Conservation (phyloP, 2,329 filamentous ascomycete species). For the Colletotrichum tamarilloi region DNA sequence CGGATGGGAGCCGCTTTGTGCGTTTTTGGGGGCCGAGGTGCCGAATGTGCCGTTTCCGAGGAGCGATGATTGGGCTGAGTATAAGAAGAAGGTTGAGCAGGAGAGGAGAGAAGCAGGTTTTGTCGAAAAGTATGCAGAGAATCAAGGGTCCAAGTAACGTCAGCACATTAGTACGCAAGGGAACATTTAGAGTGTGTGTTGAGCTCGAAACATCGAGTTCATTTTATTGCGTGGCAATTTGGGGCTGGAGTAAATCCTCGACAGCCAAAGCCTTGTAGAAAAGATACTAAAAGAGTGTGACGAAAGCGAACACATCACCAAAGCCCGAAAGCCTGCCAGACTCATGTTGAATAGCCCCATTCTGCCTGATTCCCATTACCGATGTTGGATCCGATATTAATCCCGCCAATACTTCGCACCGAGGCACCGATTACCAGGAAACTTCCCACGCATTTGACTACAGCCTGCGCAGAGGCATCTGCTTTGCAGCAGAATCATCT, state of each 20-base stretch:
- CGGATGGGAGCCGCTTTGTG: conserved; percentile 44
- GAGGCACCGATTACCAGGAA: neutral
- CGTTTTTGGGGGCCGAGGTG: conserved; percentile 40
- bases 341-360: conserved; percentile 36
- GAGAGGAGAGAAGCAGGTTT: conserved; percentile 22
- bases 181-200: neutral
- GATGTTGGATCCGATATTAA: neutral
- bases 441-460: neutral
- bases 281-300: conserved; percentile 7
- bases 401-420: neutral
- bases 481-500: neutral
- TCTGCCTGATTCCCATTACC: conserved; percentile 13
- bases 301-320: conserved; percentile 10
- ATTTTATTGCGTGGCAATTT: neutral
- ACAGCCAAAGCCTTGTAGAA: conserved; percentile 8
- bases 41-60: conserved; percentile 41
- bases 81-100: conserved; percentile 41
- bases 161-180: neutral
- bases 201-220: neutral
- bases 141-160: neutral
- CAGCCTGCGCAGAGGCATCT: neutral
- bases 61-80: conserved; percentile 44
- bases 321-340: conserved; percentile 20
- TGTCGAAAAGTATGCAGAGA: neutral
- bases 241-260: conserved; percentile 16